Evolutionary conservation across 441 rosid species (phyloP).

Genomic region (Eruca vesicaria): DNA sequence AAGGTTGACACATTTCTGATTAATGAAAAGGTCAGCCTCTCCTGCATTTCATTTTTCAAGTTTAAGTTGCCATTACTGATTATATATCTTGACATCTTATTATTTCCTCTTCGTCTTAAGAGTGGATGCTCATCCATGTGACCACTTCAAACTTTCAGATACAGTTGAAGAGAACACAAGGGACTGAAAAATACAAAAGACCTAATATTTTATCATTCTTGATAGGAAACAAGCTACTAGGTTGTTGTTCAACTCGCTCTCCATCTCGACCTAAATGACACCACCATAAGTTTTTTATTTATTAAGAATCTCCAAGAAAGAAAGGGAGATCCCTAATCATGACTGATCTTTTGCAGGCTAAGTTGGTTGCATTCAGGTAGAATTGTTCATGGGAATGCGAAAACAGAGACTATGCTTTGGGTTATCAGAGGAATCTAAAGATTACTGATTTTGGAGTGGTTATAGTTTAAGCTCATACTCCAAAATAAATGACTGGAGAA

Average conservation of each 20-base stretch:
- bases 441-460: constrained; percentile 99
- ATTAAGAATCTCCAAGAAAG: background rate
- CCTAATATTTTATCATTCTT: background rate
- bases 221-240: background rate
- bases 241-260: background rate
- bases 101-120: no score
- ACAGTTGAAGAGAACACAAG: background rate
- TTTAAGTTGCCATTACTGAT: background rate
- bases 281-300: background rate
- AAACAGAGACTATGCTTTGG: constrained; percentile 87
- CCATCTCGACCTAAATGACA: constrained; percentile 39
- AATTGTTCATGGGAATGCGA: constrained; percentile 91
- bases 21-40: background rate
- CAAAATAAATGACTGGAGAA: constrained; percentile 93
- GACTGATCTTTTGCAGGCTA: constrained; percentile 47
- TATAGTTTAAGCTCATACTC: constrained; percentile 93
- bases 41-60: background rate
- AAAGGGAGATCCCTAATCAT: background rate
- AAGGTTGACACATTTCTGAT: background rate
- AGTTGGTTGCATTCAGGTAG: constrained; percentile 81
- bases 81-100: background rate
- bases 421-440: constrained; percentile 58
- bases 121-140: background rate
- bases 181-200: background rate
- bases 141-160: background rate